These are phyloP conservation scores for Tagetes erecta DNA, from an alignment of 129 eudicot species.

Conservation along the genomic window DNA sequence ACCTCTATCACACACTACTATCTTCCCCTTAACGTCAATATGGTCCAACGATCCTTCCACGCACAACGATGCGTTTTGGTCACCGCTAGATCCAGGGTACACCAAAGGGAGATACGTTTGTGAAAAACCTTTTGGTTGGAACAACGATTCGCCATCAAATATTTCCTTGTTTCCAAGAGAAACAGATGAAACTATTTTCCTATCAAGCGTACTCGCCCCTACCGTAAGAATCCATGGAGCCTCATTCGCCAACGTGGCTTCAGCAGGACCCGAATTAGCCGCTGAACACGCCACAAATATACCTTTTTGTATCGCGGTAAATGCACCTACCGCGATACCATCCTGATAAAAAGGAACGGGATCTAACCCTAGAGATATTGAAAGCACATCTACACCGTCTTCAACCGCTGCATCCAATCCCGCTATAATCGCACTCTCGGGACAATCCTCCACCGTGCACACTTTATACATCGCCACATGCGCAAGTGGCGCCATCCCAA, in stretches of 20 bases:
- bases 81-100: slow-evolving; percentile 37
- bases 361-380: slow-evolving; percentile 43
- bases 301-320: slow-evolving; percentile 52
- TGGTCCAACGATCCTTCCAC: slow-evolving; percentile 31
- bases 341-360: slow-evolving; percentile 44
- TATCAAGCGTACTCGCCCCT: slow-evolving; percentile 61
- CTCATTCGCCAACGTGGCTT: slow-evolving; percentile 41
- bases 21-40: slow-evolving; percentile 41
- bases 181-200: slow-evolving; percentile 35
- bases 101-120: slow-evolving; percentile 41
- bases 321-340: slow-evolving; percentile 50
- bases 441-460: slow-evolving; percentile 31
- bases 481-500: slow-evolving; percentile 63
- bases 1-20: slow-evolving; percentile 50
- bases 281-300: slow-evolving; percentile 54
- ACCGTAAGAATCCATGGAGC: slow-evolving; percentile 72
- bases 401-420: slow-evolving; percentile 63
- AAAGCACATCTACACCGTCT: slow-evolving; percentile 69
- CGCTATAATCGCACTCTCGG: slow-evolving; percentile 48
- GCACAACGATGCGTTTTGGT: slow-evolving; percentile 34
- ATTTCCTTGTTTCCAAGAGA: slow-evolving; percentile 37
- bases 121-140: slow-evolving; percentile 48
- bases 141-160: slow-evolving; percentile 44
- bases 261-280: slow-evolving; percentile 47
- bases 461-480: slow-evolving; percentile 73